A percentile compares a stretch with the other conserved stretches of the same genome.
Evolutionary conservation across 192 early-diverging fungal genomes (phyloP).

Genomic region (Coemansia reversa): DNA sequence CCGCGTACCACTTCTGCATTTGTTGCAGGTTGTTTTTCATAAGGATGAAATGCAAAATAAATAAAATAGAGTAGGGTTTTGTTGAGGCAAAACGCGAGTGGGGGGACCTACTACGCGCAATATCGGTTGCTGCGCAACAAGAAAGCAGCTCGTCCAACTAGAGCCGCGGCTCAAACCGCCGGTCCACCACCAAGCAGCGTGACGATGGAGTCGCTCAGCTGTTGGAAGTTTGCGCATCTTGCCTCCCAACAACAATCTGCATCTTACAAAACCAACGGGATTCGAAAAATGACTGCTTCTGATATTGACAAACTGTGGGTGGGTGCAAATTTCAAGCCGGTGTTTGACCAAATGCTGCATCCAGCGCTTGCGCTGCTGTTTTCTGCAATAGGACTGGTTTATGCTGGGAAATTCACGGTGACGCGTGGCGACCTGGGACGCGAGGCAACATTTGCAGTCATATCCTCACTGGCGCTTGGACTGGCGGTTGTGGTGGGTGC

Average conservation of each 20-base stretch:
- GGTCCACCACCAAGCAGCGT: too few relatives aligned
- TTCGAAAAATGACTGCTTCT: slow-evolving; percentile 9
- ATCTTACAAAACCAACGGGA: too few relatives aligned
- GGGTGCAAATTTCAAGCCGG: slow-evolving; percentile 31
- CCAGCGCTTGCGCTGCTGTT: slow-evolving; percentile 31
- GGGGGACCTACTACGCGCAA: background rate
- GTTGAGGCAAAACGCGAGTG: background rate
- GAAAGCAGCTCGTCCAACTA: background rate
- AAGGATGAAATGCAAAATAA: background rate
- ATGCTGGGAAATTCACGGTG: slow-evolving; percentile 40
- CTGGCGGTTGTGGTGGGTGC: slow-evolving; percentile 36
- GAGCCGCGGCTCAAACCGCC: too few relatives aligned
- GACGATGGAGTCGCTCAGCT: too few relatives aligned
- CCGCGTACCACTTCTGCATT: slow-evolving; percentile 33
- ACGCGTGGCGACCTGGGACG: slow-evolving; percentile 18
- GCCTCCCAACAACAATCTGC: too few relatives aligned
- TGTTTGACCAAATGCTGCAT: slow-evolving; percentile 30
- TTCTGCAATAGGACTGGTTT: slow-evolving; percentile 29
- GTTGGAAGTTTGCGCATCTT: too few relatives aligned
- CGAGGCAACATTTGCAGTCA: slow-evolving; percentile 31
- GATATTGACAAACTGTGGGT: slow-evolving; percentile 34
- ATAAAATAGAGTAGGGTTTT: background rate
- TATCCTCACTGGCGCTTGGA: slow-evolving; percentile 39
- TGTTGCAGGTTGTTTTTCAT: slow-evolving; percentile 42
- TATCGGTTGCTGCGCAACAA: slow-evolving; percentile 8